These are phyloP conservation scores for Ophiostoma quercus DNA, from an alignment of 2,329 filamentous ascomycete species.

Conservation along the genomic window DNA sequence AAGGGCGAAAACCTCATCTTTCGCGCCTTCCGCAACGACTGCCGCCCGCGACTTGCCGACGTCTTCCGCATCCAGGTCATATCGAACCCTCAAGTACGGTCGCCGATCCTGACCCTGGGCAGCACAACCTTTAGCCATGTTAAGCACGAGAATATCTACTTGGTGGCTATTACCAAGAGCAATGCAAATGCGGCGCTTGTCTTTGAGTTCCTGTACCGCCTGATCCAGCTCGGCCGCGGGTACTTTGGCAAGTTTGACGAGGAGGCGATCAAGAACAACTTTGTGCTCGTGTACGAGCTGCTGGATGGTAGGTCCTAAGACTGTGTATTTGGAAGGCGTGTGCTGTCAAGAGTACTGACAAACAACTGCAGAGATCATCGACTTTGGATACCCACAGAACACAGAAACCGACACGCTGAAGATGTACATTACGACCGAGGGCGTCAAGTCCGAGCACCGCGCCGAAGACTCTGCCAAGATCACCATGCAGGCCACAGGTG, in stretches of 20 bases:
- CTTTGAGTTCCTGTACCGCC: conserved; percentile 93
- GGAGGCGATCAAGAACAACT: conserved; percentile 99
- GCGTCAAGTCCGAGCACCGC: conserved; percentile 83
- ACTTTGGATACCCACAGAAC: conserved; percentile 98
- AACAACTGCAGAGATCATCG: conserved; percentile 71
- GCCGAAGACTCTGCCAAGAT: conserved; percentile 95
- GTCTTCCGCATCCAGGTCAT: conserved; percentile 99
- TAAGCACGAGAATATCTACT: conserved; percentile 98
- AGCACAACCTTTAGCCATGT: conserved; percentile 99
- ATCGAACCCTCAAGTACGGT: conserved; percentile 94
- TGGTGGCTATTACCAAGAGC: conserved; percentile 96
- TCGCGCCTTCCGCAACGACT: conserved; percentile 97
- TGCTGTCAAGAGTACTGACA: conserved; percentile 24
- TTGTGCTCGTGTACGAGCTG: conserved; percentile 95
- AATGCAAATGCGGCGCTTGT: conserved; percentile 98
- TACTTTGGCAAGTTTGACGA: conserved; percentile 99
- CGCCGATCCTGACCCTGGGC: conserved; percentile 92
- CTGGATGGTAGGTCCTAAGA: conserved; percentile 63
- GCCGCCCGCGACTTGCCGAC: conserved; percentile 91
- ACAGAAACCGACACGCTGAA: conserved; percentile 98
- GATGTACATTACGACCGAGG: conserved; percentile 99
- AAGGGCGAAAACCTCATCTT: conserved; percentile 99
- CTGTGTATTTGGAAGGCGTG: not conserved
- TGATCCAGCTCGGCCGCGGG: conserved; percentile 83
- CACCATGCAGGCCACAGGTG: conserved; percentile 98